Conservation (phyloP, 306 rosid genomes). For the Prunus armeniaca region DNA sequence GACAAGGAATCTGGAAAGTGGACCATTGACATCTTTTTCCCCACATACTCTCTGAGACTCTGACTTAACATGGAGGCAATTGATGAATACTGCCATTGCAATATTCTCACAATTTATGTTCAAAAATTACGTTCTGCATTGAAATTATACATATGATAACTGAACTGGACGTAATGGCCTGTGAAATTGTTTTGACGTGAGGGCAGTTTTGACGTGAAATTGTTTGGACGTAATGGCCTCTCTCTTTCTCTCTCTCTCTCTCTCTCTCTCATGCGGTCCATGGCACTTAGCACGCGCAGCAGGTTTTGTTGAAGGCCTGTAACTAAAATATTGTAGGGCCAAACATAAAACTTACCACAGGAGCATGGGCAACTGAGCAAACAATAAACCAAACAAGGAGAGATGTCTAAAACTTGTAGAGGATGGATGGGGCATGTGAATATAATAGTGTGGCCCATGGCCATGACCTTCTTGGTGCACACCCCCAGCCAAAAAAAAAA, state of each 20-base stretch:
- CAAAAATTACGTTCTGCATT: no score
- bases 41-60: no score
- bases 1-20: no score
- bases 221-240: no score
- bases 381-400: not conserved
- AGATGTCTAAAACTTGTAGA: not conserved
- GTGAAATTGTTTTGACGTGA: no score
- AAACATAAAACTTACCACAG: constrained; percentile 4
- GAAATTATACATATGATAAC: no score
- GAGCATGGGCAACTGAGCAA: constrained; percentile 1
- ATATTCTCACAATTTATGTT: no score
- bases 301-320: not conserved
- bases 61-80: no score
- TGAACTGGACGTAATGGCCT: no score
- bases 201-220: no score
- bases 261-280: constrained; percentile 17
- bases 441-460: not conserved
- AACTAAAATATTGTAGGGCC: constrained; percentile 7
- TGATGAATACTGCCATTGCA: no score
- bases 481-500: not conserved
- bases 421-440: constrained; percentile 26
- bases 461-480: constrained; percentile 10
- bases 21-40: no score
- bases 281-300: constrained; percentile 30
- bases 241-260: not conserved